Conservation (phyloP, 176 grass and related monocot species). For the Avena sativa region DNA sequence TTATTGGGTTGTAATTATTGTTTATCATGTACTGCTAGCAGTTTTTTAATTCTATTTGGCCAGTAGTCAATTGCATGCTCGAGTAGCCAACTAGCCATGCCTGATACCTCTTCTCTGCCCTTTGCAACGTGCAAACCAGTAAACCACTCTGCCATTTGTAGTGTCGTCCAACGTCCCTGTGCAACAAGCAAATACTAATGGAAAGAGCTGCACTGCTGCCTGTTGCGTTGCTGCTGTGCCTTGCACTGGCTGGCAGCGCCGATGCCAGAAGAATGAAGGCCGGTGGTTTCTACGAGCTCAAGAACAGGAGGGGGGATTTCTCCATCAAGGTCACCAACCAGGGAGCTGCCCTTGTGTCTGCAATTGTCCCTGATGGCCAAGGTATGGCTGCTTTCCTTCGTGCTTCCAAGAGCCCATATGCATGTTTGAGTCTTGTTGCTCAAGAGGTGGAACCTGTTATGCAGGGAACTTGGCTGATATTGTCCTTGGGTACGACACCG, state of each 20-base stretch:
- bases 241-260: slow-evolving; percentile 29
- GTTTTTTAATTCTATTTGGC: neutral
- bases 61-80: neutral
- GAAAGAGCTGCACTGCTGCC: slow-evolving; percentile 44
- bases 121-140: neutral
- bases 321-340: slow-evolving; percentile 80
- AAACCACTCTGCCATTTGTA: neutral
- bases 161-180: neutral
- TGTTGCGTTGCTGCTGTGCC: slow-evolving; percentile 41
- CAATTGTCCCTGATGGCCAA: slow-evolving; percentile 77
- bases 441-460: neutral
- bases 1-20: neutral
- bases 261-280: slow-evolving; percentile 43
- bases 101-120: neutral
- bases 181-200: slow-evolving; percentile 39
- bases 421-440: neutral
- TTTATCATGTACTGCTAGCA: neutral
- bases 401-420: neutral
- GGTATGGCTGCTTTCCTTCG: slow-evolving; percentile 19
- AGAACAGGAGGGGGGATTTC: slow-evolving; percentile 65
- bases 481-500: slow-evolving; percentile 73
- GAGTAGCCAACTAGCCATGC: neutral
- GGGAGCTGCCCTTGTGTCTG: slow-evolving; percentile 68
- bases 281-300: slow-evolving; percentile 71
- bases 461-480: slow-evolving; percentile 79